These are phyloP conservation scores for Auxenochlorella pyrenoidosa DNA, from an alignment of 139 green algal species.

Conservation along the genomic window DNA sequence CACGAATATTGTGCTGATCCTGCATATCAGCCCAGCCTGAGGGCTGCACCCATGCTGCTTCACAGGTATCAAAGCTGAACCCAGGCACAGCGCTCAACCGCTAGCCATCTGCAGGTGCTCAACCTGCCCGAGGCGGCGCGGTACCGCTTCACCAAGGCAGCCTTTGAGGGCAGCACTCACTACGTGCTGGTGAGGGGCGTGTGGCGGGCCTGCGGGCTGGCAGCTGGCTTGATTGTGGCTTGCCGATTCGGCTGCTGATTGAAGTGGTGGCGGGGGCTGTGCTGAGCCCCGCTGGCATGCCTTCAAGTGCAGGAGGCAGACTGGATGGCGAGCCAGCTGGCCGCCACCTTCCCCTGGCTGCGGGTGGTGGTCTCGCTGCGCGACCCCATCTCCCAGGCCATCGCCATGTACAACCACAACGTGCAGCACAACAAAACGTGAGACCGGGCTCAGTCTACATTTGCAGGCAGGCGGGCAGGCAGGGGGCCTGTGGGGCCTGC, in stretches of 20 bases:
- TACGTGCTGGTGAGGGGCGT: not conserved
- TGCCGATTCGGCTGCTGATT: too few species aligned
- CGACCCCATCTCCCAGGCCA: slow-evolving; percentile 23
- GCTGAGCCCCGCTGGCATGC: not conserved
- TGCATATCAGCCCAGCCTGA: too few species aligned
- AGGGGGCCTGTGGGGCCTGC: too few species aligned
- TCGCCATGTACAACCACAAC: slow-evolving; percentile 28
- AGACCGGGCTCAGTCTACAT: too few species aligned
- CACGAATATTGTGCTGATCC: too few species aligned
- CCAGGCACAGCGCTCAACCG: too few species aligned
- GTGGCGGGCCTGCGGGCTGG: not conserved
- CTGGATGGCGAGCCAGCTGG: not conserved
- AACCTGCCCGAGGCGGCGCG: not conserved
- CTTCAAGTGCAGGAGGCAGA: not conserved
- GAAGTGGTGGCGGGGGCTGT: too few species aligned
- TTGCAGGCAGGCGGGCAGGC: too few species aligned
- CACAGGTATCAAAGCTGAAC: too few species aligned
- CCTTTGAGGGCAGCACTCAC: slow-evolving; percentile 32
- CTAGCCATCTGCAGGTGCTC: slow-evolving; percentile 3
- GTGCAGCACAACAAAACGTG: not conserved
- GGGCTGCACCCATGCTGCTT: too few species aligned
- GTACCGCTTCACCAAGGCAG: not conserved
- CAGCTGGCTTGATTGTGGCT: too few species aligned
- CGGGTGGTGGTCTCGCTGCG: not conserved
- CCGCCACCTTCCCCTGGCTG: slow-evolving; percentile 10